A percentile compares a stretch with the other conserved stretches of the same genome.
Evolutionary conservation across 257 asterid genomes (phyloP).

Genomic region (Salvia rosmarinus): DNA sequence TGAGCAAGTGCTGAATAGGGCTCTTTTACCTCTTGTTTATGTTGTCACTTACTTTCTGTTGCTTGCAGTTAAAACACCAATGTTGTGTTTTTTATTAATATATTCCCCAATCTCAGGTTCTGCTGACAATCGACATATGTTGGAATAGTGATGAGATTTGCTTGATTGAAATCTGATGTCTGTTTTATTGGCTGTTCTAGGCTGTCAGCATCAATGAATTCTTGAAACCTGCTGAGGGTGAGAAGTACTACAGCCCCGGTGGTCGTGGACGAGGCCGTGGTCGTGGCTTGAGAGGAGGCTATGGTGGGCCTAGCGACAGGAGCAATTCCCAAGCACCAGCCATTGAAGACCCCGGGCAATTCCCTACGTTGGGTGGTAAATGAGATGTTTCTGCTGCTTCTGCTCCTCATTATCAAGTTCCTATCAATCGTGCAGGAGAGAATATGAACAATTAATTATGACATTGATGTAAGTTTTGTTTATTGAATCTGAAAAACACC

Average conservation of each 20-base stretch:
- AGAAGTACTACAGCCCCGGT: constrained; percentile 47
- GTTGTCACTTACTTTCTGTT: not conserved
- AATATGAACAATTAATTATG: constrained; percentile 30
- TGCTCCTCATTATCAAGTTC: constrained; percentile 22
- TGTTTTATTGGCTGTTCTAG: constrained; percentile 37
- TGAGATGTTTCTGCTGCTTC: constrained; percentile 41
- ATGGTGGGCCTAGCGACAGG: constrained; percentile 45
- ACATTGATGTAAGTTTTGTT: constrained; percentile 34
- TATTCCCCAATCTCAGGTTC: not conserved
- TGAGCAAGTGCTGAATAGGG: not conserved
- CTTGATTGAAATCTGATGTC: constrained; percentile 2
- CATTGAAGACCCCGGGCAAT: constrained; percentile 80
- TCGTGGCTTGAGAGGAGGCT: constrained; percentile 58
- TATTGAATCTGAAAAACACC: constrained; percentile 13
- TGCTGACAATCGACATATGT: not conserved
- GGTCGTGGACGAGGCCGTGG: constrained; percentile 85
- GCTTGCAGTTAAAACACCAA: not conserved
- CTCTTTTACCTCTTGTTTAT: no score
- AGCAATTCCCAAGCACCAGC: constrained; percentile 56
- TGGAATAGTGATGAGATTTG: not conserved
- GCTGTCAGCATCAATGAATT: constrained; percentile 83
- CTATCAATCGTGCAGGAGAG: constrained; percentile 35
- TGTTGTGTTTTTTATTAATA: not conserved
- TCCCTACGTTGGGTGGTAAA: constrained; percentile 80
- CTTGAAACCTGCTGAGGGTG: constrained; percentile 81